phyloP scores from a whole-genome alignment of 192 early-diverging fungal species.

The Coemansia pectinata region DNA sequence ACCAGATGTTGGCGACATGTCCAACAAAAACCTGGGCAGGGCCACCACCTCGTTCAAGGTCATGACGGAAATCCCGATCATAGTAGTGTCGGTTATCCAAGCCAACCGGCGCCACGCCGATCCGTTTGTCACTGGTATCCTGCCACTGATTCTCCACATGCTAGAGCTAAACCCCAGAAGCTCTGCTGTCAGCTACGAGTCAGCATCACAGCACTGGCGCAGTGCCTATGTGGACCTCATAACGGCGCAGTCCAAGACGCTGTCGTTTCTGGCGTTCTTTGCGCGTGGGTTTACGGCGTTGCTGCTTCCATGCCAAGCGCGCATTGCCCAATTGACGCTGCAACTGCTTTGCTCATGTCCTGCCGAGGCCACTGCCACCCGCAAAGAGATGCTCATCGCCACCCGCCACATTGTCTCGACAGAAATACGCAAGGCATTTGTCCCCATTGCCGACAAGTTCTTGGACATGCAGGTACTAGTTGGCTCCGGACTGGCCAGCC shows the following conservation, averaged over 20 bases:
- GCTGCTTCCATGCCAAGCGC: constrained; percentile 72
- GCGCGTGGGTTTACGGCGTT: constrained; percentile 73
- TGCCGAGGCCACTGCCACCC: constrained; percentile 84
- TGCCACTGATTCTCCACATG: constrained; percentile 79
- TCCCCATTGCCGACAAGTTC: constrained; percentile 88
- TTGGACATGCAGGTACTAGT: constrained; percentile 93
- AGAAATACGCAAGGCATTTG: constrained; percentile 85
- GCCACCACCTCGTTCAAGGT: constrained; percentile 95
- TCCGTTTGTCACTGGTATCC: constrained; percentile 79
- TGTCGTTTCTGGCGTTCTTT: constrained; percentile 97
- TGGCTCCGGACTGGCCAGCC: constrained; percentile 89
- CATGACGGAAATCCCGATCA: constrained; percentile 96
- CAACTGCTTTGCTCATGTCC: constrained; percentile 91
- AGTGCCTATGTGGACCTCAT: constrained; percentile 75
- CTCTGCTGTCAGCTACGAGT: constrained; percentile 9
- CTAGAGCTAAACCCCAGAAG: constrained; percentile 56
- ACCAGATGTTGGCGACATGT: constrained; percentile 60
- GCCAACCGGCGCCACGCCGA: constrained; percentile 80
- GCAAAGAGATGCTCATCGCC: constrained; percentile 96
- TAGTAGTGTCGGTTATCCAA: constrained; percentile 94
- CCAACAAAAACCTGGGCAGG: constrained; percentile 66
- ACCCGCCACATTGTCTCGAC: constrained; percentile 93
- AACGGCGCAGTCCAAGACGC: constrained; percentile 96
- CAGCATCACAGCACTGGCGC: constrained; percentile 50
- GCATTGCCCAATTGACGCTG: constrained; percentile 88